These are phyloP conservation scores for Panicum miliaceum DNA, from an alignment of 176 grass and related monocot species.

Conservation along the genomic window DNA sequence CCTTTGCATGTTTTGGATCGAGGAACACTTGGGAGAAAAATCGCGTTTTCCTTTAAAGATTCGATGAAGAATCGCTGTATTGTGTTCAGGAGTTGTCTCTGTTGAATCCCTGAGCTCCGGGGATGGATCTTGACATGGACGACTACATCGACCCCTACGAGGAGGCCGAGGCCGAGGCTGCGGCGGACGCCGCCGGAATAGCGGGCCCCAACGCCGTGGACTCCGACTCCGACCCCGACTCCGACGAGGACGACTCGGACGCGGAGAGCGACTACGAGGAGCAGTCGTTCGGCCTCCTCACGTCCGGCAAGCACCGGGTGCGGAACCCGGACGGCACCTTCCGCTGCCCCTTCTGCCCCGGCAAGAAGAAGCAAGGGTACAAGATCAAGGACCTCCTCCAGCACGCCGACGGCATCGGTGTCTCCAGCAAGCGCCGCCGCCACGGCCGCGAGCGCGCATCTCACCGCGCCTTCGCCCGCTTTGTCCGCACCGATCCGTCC, in stretches of 20 bases:
- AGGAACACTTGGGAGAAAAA: background rate
- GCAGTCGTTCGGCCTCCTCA: conserved; percentile 60
- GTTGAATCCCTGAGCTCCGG: background rate
- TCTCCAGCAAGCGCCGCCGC: conserved; percentile 69
- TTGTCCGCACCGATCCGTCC: conserved; percentile 54
- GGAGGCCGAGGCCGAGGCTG: conserved; percentile 55
- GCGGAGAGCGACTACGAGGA: conserved; percentile 65
- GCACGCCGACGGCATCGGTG: conserved; percentile 72
- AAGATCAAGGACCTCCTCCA: conserved; percentile 90
- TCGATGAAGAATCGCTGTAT: background rate
- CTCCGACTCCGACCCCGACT: conserved; percentile 37
- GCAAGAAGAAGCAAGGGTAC: conserved; percentile 90
- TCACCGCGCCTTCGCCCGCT: conserved; percentile 57
- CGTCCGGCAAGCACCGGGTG: conserved; percentile 65
- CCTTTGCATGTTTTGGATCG: background rate
- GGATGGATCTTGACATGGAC: conserved; percentile 48
- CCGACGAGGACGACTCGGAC: conserved; percentile 68
- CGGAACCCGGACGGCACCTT: conserved; percentile 77
- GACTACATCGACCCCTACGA: conserved; percentile 62
- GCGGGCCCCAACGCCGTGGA: background rate
- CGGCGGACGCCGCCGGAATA: conserved; percentile 52
- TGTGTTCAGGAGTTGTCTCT: background rate
- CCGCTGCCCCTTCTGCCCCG: conserved; percentile 86
- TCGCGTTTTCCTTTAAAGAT: background rate
- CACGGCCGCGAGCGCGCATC: conserved; percentile 54